A percentile compares a stretch with the other conserved stretches of the same genome.
These are phyloP conservation scores for Talaromyces borbonicus DNA, from an alignment of 495 filamentous ascomycete genomes.

Conservation along the genomic window DNA sequence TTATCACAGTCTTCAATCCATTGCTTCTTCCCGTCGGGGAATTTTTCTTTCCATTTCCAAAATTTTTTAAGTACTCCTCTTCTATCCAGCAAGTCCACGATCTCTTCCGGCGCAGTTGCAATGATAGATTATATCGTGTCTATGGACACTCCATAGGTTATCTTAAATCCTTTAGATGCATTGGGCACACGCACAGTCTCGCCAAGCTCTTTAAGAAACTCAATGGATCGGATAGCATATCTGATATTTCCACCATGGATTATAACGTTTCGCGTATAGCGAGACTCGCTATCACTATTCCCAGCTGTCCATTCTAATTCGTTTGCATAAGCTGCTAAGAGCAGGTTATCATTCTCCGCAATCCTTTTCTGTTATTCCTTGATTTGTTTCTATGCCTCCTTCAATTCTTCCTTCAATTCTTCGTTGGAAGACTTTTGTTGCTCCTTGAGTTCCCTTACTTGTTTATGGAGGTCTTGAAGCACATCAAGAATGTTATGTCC, in stretches of 20 bases:
- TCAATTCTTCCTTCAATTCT: background rate
- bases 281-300: background rate
- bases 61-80: background rate
- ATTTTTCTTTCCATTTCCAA: background rate
- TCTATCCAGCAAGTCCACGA: background rate
- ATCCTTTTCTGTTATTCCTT: background rate
- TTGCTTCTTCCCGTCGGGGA: background rate
- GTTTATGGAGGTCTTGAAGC: background rate
- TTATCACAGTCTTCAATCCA: background rate
- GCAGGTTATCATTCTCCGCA: background rate
- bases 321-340: background rate
- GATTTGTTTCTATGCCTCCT: background rate
- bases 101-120: background rate
- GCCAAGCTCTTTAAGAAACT: background rate
- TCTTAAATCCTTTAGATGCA: background rate
- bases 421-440: background rate
- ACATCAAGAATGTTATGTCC: background rate
- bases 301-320: background rate
- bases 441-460: background rate
- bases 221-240: background rate
- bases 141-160: background rate
- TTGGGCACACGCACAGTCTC: background rate
- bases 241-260: background rate
- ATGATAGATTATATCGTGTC: background rate
- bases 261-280: background rate